These are phyloP conservation scores for Pleurostoma richardsiae DNA, from an alignment of 2,329 filamentous ascomycete species.

Conservation along the genomic window DNA sequence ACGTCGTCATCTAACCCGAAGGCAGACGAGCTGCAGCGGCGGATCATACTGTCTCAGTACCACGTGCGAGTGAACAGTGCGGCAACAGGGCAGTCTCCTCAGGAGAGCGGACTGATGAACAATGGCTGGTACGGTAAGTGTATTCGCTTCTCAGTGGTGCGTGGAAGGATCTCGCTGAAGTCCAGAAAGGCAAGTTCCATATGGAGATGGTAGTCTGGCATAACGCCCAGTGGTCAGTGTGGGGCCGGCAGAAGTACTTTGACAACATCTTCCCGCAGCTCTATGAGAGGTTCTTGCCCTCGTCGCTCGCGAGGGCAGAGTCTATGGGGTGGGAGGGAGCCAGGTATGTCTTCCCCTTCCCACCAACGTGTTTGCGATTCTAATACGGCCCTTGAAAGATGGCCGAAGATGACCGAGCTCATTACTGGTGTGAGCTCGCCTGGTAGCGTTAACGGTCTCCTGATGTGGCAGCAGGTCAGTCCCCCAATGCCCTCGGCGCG, in stretches of 20 bases:
- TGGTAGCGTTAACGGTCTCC: slow-evolving; percentile 41
- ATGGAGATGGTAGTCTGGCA: slow-evolving; percentile 33
- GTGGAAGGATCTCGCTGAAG: background rate
- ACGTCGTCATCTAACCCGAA: slow-evolving; percentile 25
- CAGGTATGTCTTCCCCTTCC: slow-evolving; percentile 5
- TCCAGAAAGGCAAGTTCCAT: slow-evolving; percentile 26
- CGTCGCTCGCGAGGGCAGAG: slow-evolving; percentile 21
- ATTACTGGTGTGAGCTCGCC: slow-evolving; percentile 38
- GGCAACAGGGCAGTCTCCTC: slow-evolving; percentile 26
- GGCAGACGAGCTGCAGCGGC: slow-evolving; percentile 35
- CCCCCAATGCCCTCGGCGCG: background rate
- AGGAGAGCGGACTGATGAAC: slow-evolving; percentile 39
- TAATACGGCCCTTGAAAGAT: slow-evolving; percentile 11
- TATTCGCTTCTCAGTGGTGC: background rate
- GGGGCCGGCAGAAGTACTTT: slow-evolving; percentile 25
- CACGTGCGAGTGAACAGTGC: slow-evolving; percentile 36
- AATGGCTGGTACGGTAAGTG: slow-evolving; percentile 37
- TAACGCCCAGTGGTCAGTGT: slow-evolving; percentile 26
- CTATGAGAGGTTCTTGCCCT: slow-evolving; percentile 24
- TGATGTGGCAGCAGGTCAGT: slow-evolving; percentile 39
- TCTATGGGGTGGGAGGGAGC: slow-evolving; percentile 27
- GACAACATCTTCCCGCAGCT: slow-evolving; percentile 23
- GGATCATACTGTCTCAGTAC: slow-evolving; percentile 37
- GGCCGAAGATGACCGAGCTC: slow-evolving; percentile 45
- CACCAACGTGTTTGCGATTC: background rate